Base-by-base conservation (phyloP, 192 early-diverging fungal species). In the Umbelopsis isabellina region DNA sequence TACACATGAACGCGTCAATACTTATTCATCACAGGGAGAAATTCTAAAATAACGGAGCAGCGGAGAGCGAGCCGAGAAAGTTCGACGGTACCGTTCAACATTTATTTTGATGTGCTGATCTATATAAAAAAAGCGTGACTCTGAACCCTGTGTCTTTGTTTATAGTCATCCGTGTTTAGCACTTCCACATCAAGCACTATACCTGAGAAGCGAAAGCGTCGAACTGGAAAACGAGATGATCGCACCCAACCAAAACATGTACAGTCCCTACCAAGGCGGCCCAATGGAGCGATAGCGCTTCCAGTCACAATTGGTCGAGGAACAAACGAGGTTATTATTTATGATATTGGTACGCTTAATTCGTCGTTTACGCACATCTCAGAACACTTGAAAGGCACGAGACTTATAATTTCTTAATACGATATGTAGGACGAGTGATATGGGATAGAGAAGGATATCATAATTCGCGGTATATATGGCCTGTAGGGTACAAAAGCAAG, bases 391-490 rank as follows among this genome's bases (percentile, higher is more conserved):
- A 41, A 41, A 41, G 37, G 5, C 37, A 41, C 37, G 2, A 15
- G 12, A 20, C 37, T 23, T 33, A 33, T 61, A 35, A 61, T 35
- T 61, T 49, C 18, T 16, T 0, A 8, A 5, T 50, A 46, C 30
- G 12, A 11, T 27, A 5, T 16, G 20, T 72, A 84, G 83, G 83
- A 3, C 48, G 64, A 1, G 80, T 91, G 21, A 80, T 87, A 4
- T 86, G 85, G 82, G 80, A 84, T 12, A 82, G 83, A 13, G 84
- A 89, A 67, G 78, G 83, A 21, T 91, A 87, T 74, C 89, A 91
- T 68, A 91, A 87, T 18, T 80, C 83, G 37, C 82, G 90, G 27
- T 91, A 91, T 71, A 90, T 91, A 20, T 91, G 87, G 76, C 82
- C 90, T 0, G 84, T 88, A 10, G 90, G 90, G 6, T 91, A 90